Percentiles rank a stretch among this genome's conserved stretches.
Conservation (phyloP, 352 stramenopile genomes). For the Globisporangium sylvaticum region DNA sequence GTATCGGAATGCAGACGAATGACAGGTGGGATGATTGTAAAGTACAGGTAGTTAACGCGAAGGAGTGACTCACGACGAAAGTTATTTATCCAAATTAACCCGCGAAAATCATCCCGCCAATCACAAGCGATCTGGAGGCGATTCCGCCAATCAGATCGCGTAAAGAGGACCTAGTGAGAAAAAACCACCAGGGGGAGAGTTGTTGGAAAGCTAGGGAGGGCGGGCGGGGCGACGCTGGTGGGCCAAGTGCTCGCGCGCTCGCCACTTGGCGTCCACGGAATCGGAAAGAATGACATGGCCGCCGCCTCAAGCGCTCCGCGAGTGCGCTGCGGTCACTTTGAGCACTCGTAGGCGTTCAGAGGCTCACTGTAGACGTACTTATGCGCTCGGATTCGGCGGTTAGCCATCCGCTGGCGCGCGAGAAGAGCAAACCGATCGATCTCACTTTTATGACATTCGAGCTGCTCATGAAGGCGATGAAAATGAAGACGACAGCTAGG, state of each 20-base stretch:
- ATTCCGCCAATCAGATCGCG: conserved; percentile 10
- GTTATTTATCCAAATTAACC: conserved; percentile 6
- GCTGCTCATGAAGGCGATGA: not conserved
- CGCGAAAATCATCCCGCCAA: conserved; percentile 7
- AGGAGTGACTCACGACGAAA: not conserved
- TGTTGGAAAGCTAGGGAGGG: not conserved
- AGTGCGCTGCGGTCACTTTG: not conserved
- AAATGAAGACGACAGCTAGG: not conserved
- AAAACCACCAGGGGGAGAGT: not conserved
- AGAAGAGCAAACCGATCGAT: conserved; percentile 1
- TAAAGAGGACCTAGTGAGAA: conserved; percentile 1
- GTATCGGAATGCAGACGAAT: not conserved
- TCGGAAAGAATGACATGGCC: conserved; percentile 10
- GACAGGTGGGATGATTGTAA: not conserved
- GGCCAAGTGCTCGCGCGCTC: not conserved
- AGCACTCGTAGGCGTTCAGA: not conserved
- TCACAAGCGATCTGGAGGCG: not conserved
- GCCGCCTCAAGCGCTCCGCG: not conserved
- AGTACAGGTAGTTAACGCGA: not conserved
- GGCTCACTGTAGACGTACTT: not conserved
- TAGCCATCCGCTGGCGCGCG: not conserved
- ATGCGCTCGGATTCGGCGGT: not conserved
- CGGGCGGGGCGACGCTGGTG: conserved; percentile 3
- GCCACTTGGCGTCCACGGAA: not conserved
- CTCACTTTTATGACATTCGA: conserved; percentile 18